Evolutionary conservation across 495 filamentous ascomycete species (phyloP).

Genomic region (Penicillium paxilli): DNA sequence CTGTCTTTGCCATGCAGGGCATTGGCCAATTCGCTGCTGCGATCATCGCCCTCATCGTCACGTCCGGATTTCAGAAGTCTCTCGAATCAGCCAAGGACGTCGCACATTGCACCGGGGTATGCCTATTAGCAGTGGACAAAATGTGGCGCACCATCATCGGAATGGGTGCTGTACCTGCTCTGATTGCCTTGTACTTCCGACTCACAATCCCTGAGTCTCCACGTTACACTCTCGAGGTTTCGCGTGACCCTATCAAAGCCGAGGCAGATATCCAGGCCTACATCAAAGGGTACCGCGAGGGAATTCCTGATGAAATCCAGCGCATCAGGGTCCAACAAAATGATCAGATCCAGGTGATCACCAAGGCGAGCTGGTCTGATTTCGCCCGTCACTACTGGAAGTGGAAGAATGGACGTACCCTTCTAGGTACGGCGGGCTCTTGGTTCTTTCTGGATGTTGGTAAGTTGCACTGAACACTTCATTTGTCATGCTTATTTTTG

Average conservation of each 20-base stretch:
- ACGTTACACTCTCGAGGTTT: slow-evolving; percentile 82
- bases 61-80: slow-evolving; percentile 70
- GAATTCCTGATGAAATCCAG: slow-evolving; percentile 60
- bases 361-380: slow-evolving; percentile 66
- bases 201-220: slow-evolving; percentile 86
- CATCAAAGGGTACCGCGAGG: slow-evolving; percentile 55
- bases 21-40: slow-evolving; percentile 73
- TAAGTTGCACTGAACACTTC: slow-evolving; percentile 14
- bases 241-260: slow-evolving; percentile 68
- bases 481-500: neutral
- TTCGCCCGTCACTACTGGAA: slow-evolving; percentile 64
- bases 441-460: slow-evolving; percentile 76
- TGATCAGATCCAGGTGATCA: slow-evolving; percentile 43
- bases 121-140: slow-evolving; percentile 72
- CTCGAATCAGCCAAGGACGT: slow-evolving; percentile 50
- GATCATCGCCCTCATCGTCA: slow-evolving; percentile 69
- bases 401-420: slow-evolving; percentile 65
- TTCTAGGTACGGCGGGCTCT: slow-evolving; percentile 75
- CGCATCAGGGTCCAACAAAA: slow-evolving; percentile 51
- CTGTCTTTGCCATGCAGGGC: slow-evolving; percentile 84
- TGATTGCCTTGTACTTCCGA: slow-evolving; percentile 78
- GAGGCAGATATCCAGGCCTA: slow-evolving; percentile 66
- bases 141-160: slow-evolving; percentile 84
- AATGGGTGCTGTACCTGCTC: slow-evolving; percentile 76
- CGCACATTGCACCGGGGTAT: slow-evolving; percentile 60